phyloP scores from a whole-genome alignment of 2,329 filamentous ascomycete genomes.

The Calonectria ilicicola region DNA sequence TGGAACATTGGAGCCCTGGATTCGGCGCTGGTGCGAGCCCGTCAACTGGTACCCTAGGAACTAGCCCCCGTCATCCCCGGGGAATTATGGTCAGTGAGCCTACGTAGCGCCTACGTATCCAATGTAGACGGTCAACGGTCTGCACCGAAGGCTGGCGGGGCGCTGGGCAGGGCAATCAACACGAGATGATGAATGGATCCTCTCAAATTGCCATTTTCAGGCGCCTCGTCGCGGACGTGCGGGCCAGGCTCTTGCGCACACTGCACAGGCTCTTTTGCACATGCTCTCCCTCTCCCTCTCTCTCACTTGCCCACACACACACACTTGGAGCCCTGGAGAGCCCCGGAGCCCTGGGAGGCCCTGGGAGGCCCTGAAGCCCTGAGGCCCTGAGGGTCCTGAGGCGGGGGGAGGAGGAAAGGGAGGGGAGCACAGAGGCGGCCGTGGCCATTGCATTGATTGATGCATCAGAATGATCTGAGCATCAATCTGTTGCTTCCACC shows the following conservation, averaged over 20 bases:
- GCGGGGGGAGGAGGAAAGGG: background rate
- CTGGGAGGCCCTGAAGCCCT: no score
- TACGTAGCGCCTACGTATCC: slow-evolving; percentile 14
- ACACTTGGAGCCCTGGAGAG: no score
- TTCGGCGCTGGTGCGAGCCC: slow-evolving; percentile 15
- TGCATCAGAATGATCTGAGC: slow-evolving; percentile 18
- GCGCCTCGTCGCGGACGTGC: slow-evolving; percentile 10
- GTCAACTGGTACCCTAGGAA: slow-evolving; percentile 17
- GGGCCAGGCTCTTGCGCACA: background rate
- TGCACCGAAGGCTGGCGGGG: slow-evolving; percentile 43
- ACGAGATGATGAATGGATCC: slow-evolving; percentile 47
- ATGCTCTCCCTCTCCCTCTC: no score
- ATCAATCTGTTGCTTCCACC: slow-evolving; percentile 7
- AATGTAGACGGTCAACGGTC: slow-evolving; percentile 29
- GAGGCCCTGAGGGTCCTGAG: background rate
- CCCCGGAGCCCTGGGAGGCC: no score
- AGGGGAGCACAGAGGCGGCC: background rate
- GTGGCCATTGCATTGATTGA: slow-evolving; percentile 5
- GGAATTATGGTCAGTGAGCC: slow-evolving; percentile 12
- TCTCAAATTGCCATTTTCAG: slow-evolving; percentile 37
- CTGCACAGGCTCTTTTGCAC: no score
- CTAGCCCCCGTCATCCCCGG: slow-evolving; percentile 19
- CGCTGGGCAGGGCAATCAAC: slow-evolving; percentile 40
- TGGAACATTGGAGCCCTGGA: slow-evolving; percentile 25
- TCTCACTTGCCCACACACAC: no score